phyloP scores from a whole-genome alignment of 2,329 filamentous ascomycete species.

The Diplocarpon mali region DNA sequence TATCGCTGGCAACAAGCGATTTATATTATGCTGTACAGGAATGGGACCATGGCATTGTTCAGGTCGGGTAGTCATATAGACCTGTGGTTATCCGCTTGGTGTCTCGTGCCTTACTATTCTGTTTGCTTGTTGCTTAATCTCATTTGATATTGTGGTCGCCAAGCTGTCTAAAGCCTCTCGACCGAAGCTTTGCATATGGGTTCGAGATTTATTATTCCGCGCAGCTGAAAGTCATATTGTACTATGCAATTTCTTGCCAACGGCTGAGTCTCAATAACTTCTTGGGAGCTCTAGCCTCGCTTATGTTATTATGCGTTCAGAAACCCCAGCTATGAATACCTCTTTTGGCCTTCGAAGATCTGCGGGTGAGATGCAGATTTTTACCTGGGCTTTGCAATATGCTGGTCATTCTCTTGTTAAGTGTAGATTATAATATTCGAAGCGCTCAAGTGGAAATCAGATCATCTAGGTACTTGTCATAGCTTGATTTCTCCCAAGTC shows the following conservation, averaged over 20 bases:
- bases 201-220: background rate
- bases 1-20: too few relatives aligned
- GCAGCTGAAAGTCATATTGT: background rate
- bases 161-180: slow-evolving; percentile 1
- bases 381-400: background rate
- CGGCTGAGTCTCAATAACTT: background rate
- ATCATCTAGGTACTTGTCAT: background rate
- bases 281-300: background rate
- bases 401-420: background rate
- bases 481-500: background rate
- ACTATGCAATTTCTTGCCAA: background rate
- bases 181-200: background rate
- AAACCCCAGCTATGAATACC: background rate
- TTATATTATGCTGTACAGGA: too few relatives aligned
- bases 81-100: background rate
- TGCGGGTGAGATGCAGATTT: background rate
- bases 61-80: background rate
- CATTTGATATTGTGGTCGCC: background rate
- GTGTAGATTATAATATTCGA: too few relatives aligned
- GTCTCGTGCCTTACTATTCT: background rate
- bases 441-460: background rate
- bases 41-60: background rate
- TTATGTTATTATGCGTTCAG: background rate
- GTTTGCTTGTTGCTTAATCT: background rate
- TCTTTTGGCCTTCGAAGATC: background rate